Conservation (phyloP, 148 eudicot species). For the Talinum fruticosum region DNA sequence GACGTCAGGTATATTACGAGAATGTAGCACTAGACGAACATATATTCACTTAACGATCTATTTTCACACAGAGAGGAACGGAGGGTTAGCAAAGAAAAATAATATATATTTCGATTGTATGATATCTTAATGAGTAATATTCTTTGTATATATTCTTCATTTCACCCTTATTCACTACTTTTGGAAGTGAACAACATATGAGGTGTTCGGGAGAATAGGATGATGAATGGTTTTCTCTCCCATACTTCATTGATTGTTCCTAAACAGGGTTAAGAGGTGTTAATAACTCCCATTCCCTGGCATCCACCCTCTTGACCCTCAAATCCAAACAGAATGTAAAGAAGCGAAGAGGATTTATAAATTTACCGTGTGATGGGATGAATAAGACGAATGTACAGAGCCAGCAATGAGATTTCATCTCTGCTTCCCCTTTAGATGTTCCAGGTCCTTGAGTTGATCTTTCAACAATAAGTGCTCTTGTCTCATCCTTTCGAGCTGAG, state of each 20-base stretch:
- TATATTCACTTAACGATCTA: no score
- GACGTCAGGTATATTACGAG: no score
- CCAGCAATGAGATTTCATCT: slow-evolving; percentile 13
- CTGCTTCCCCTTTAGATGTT: slow-evolving; percentile 32
- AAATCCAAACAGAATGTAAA: neutral
- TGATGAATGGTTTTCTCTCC: neutral
- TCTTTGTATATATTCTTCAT: no score
- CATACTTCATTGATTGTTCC: neutral
- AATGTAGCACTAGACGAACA: no score
- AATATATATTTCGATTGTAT: no score
- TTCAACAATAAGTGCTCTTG: slow-evolving; percentile 54
- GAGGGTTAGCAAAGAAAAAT: no score
- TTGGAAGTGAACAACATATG: no score
- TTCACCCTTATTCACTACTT: no score
- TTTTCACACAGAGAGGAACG: no score
- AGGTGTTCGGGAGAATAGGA: no score
- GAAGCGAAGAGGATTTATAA: neutral
- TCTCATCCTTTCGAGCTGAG: slow-evolving; percentile 70
- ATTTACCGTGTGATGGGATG: slow-evolving; percentile 20
- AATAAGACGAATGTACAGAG: slow-evolving; percentile 9
- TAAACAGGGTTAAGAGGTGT: neutral
- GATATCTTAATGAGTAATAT: no score
- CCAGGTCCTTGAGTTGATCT: slow-evolving; percentile 53
- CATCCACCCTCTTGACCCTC: neutral
- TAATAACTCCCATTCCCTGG: neutral